phyloP scores from a whole-genome alignment of 1,139 yeast genomes.

The Blastobotrys malaysiensis region DNA sequence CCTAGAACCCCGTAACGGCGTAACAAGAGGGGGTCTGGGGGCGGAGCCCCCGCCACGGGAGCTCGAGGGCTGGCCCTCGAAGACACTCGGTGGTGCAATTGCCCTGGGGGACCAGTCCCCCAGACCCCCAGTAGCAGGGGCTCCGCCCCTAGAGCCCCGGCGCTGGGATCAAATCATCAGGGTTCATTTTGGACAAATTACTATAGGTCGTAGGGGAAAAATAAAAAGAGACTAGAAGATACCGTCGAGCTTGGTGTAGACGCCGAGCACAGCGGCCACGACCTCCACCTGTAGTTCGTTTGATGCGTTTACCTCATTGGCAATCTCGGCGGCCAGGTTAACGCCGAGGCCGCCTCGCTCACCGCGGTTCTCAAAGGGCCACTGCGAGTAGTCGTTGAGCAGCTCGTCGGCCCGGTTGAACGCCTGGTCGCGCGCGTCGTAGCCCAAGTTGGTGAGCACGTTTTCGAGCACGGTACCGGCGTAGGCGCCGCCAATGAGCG shows the following conservation, averaged over 20 bases:
- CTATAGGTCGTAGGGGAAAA: not conserved
- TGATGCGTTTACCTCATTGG: slow-evolving; percentile 45
- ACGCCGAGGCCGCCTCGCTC: slow-evolving; percentile 61
- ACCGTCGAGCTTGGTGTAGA: slow-evolving; percentile 35
- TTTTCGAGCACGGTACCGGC: slow-evolving; percentile 97
- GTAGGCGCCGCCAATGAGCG: slow-evolving; percentile 82
- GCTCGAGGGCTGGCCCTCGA: too few species aligned
- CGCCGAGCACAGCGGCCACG: slow-evolving; percentile 68
- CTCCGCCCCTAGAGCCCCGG: not conserved
- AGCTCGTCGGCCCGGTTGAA: slow-evolving; percentile 90
- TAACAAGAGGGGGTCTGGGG: too few species aligned
- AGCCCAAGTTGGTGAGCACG: slow-evolving; percentile 69
- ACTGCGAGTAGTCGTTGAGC: slow-evolving; percentile 73
- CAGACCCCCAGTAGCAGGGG: too few species aligned
- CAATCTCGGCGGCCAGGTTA: slow-evolving; percentile 65
- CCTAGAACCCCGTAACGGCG: too few species aligned
- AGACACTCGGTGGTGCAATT: too few species aligned
- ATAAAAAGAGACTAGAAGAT: slow-evolving; percentile 20
- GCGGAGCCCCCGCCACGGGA: too few species aligned
- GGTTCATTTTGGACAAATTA: not conserved
- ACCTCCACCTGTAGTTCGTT: slow-evolving; percentile 77
- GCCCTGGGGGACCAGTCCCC: too few species aligned
- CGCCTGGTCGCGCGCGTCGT: slow-evolving; percentile 90
- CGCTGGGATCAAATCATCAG: too few species aligned
- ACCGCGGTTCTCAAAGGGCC: slow-evolving; percentile 65